phyloP scores from a whole-genome alignment of 139 green algal genomes.

The Prasinococcaceae sp. region DNA sequence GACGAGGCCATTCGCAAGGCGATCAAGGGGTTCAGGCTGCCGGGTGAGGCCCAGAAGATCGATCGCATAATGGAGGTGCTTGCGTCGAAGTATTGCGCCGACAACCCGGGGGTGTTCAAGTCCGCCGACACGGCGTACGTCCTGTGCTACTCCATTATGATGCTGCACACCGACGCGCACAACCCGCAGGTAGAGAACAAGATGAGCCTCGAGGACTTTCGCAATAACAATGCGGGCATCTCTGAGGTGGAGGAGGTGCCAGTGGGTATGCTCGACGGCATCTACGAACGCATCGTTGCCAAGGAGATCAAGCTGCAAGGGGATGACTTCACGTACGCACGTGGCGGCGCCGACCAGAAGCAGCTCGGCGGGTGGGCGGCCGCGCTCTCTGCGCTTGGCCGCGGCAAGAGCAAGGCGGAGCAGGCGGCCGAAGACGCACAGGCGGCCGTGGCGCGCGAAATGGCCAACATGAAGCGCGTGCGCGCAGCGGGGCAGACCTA shows the following conservation, averaged over 20 bases:
- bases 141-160: slow-evolving; percentile 80
- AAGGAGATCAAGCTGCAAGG: slow-evolving; percentile 46
- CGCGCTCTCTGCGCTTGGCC: no score
- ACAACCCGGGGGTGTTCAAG: slow-evolving; percentile 53
- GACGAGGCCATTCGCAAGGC: slow-evolving; percentile 54
- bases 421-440: no score
- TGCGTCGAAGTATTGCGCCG: slow-evolving; percentile 47
- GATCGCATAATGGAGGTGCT: slow-evolving; percentile 88
- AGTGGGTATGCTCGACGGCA: slow-evolving; percentile 42
- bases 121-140: slow-evolving; percentile 71
- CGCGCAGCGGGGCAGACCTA: no score
- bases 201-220: slow-evolving; percentile 28
- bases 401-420: no score
- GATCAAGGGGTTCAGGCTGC: slow-evolving; percentile 45
- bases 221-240: slow-evolving; percentile 12
- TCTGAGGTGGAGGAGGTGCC: slow-evolving; percentile 37
- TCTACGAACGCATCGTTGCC: slow-evolving; percentile 60
- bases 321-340: no score
- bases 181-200: slow-evolving; percentile 74
- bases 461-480: no score
- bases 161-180: slow-evolving; percentile 93
- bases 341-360: no score
- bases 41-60: slow-evolving; percentile 71
- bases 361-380: no score
- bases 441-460: no score